Evolutionary conservation across 2,329 filamentous ascomycete species (phyloP).

Genomic region (Sclerotinia borealis): DNA sequence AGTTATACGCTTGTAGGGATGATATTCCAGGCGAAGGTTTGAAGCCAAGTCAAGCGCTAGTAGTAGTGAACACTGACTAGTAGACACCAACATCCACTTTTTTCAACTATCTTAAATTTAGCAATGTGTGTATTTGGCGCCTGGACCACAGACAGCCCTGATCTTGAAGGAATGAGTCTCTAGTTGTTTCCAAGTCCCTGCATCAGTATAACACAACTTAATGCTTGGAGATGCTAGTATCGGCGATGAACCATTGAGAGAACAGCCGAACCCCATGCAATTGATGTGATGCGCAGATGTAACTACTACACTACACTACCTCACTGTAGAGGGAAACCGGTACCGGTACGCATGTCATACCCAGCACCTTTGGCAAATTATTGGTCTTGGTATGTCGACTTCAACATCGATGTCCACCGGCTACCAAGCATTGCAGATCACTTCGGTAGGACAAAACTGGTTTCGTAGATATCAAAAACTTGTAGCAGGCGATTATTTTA

Average conservation of each 20-base stretch:
- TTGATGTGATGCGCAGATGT: neutral
- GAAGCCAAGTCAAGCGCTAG: neutral
- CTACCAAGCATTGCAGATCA: slow-evolving; percentile 8
- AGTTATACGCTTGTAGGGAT: slow-evolving; percentile 3
- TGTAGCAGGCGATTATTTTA: neutral
- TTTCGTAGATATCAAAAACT: neutral
- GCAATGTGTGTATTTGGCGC: too few species aligned
- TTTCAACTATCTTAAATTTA: too few species aligned
- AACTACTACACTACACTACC: too few species aligned
- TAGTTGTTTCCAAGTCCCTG: neutral
- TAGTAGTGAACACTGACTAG: too few species aligned
- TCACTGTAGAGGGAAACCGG: too few species aligned
- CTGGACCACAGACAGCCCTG: neutral
- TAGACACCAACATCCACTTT: neutral
- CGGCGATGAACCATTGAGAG: slow-evolving; percentile 5
- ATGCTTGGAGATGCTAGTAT: neutral
- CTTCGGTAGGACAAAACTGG: neutral
- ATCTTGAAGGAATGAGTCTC: neutral
- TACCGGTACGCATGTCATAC: neutral
- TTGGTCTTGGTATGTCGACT: slow-evolving; percentile 5
- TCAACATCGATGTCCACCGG: neutral
- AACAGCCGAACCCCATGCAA: neutral
- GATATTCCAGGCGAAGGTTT: neutral
- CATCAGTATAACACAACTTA: slow-evolving; percentile 2
- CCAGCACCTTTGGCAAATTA: neutral